A percentile compares a stretch with the other conserved stretches of the same genome.
phyloP scores from a whole-genome alignment of 2,329 filamentous ascomycete genomes.

The Neonectria ditissima region DNA sequence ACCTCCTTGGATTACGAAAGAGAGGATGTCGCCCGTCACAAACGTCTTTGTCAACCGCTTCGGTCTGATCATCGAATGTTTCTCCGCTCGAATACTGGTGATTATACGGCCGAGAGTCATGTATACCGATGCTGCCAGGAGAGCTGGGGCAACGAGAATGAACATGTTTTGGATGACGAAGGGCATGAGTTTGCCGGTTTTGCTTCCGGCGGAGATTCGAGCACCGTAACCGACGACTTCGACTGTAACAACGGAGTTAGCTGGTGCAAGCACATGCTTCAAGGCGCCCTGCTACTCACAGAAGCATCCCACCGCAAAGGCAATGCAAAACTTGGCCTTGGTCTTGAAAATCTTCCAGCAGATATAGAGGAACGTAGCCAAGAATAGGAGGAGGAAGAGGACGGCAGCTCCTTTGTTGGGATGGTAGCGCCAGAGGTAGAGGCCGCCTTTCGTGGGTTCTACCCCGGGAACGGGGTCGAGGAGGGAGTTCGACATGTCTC shows the following conservation, averaged over 20 bases:
- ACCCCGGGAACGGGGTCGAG: conserved; percentile 8
- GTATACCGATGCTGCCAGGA: conserved; percentile 12
- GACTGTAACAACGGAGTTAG: not conserved
- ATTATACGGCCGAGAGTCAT: conserved; percentile 10
- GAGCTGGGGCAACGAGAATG: conserved; percentile 7
- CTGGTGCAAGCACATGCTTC: too few relatives aligned
- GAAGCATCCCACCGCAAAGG: conserved; percentile 9
- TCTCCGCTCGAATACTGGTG: conserved; percentile 3
- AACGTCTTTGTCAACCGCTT: conserved; percentile 11
- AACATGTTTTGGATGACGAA: conserved; percentile 14
- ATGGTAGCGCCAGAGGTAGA: conserved; percentile 15
- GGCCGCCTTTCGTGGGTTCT: conserved; percentile 10
- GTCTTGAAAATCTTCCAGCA: conserved; percentile 18
- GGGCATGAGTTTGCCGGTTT: conserved; percentile 12
- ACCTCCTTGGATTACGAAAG: not conserved
- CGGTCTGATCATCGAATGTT: conserved; percentile 1
- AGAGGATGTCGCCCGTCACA: not conserved
- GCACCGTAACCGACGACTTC: conserved; percentile 12
- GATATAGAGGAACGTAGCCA: not conserved
- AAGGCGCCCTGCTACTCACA: too few relatives aligned
- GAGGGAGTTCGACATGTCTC: not conserved
- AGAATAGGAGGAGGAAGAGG: conserved; percentile 3
- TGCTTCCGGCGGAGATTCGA: not conserved
- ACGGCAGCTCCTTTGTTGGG: conserved; percentile 14
- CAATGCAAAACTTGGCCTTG: conserved; percentile 1